A percentile compares a stretch with the other conserved stretches of the same genome.
phyloP scores from a whole-genome alignment of 2,329 filamentous ascomycete genomes.

The Alternaria triticina region DNA sequence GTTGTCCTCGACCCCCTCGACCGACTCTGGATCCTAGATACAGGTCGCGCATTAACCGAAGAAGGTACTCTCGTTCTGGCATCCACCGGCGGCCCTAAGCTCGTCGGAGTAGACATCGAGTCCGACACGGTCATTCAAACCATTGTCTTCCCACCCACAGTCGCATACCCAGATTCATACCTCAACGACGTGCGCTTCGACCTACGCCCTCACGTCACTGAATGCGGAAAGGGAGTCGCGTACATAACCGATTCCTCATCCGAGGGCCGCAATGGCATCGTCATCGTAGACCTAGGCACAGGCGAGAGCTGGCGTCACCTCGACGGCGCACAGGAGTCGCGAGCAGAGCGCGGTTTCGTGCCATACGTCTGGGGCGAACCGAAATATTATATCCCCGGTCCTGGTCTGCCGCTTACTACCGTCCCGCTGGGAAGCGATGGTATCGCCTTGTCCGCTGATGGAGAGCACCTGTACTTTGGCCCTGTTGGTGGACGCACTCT shows the following conservation, averaged over 20 bases:
- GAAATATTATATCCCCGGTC: slow-evolving; percentile 51
- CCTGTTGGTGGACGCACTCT: slow-evolving; percentile 54
- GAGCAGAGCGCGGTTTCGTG: slow-evolving; percentile 54
- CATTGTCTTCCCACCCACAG: slow-evolving; percentile 57
- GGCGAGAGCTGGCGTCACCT: slow-evolving; percentile 60
- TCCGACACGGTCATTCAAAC: slow-evolving; percentile 57
- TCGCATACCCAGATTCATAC: slow-evolving; percentile 58
- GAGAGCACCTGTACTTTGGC: slow-evolving; percentile 56
- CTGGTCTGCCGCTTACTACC: slow-evolving; percentile 46
- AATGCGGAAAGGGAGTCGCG: slow-evolving; percentile 55
- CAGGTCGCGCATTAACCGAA: slow-evolving; percentile 53
- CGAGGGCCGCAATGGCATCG: slow-evolving; percentile 57
- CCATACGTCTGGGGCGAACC: slow-evolving; percentile 58
- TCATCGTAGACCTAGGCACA: slow-evolving; percentile 58
- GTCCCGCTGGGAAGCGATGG: slow-evolving; percentile 58
- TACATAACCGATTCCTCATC: slow-evolving; percentile 61
- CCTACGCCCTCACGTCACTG: slow-evolving; percentile 51
- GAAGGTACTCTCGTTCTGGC: slow-evolving; percentile 55
- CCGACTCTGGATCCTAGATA: slow-evolving; percentile 62
- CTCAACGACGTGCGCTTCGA: slow-evolving; percentile 63
- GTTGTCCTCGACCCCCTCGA: slow-evolving; percentile 60
- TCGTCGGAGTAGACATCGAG: slow-evolving; percentile 56
- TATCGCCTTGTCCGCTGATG: slow-evolving; percentile 58
- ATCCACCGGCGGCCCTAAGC: slow-evolving; percentile 58
- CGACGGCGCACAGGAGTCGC: slow-evolving; percentile 51